These are phyloP conservation scores for Endoconidiophora polonica DNA, from an alignment of 2,329 filamentous ascomycete species.

Conservation along the genomic window DNA sequence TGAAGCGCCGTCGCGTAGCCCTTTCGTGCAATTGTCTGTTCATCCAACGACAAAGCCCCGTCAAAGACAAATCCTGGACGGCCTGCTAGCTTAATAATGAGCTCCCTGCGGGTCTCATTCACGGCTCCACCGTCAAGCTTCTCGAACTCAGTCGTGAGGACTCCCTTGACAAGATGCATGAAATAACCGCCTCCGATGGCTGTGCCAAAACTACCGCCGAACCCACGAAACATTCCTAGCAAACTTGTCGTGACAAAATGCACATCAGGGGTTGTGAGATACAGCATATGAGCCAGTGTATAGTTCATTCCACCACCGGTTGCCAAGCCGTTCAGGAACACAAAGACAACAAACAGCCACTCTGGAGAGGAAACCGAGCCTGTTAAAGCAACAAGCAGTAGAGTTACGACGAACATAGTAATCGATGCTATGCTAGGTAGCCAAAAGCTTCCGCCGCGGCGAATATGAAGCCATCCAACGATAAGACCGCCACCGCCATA, in stretches of 20 bases:
- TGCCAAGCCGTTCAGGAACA: slow-evolving; percentile 55
- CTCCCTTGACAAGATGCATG: slow-evolving; percentile 38
- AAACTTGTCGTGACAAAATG: slow-evolving; percentile 65
- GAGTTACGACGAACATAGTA: slow-evolving; percentile 41
- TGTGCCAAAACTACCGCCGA: slow-evolving; percentile 65
- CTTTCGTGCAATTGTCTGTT: slow-evolving; percentile 28
- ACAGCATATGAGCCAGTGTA: slow-evolving; percentile 61
- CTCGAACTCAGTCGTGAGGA: slow-evolving; percentile 41
- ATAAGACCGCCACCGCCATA: slow-evolving; percentile 60
- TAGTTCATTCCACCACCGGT: slow-evolving; percentile 66
- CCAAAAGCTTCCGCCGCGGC: slow-evolving; percentile 57
- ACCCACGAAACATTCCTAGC: slow-evolving; percentile 63
- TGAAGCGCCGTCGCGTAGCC: slow-evolving; percentile 31
- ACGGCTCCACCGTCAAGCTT: slow-evolving; percentile 25
- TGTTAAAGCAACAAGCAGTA: slow-evolving; percentile 38
- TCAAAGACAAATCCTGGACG: slow-evolving; percentile 34
- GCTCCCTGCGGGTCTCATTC: slow-evolving; percentile 20
- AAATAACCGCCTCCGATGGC: slow-evolving; percentile 67
- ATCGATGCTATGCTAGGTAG: slow-evolving; percentile 43
- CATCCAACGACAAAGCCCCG: slow-evolving; percentile 24
- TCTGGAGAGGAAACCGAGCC: slow-evolving; percentile 35
- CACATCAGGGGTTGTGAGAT: slow-evolving; percentile 47
- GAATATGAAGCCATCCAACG: slow-evolving; percentile 61
- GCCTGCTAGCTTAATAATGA: slow-evolving; percentile 33
- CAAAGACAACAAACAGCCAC: slow-evolving; percentile 36